A percentile compares a stretch with the other conserved stretches of the same genome.
These are phyloP conservation scores for Yarrowia phangngaensis DNA, from an alignment of 805 yeast species.

Conservation along the genomic window DNA sequence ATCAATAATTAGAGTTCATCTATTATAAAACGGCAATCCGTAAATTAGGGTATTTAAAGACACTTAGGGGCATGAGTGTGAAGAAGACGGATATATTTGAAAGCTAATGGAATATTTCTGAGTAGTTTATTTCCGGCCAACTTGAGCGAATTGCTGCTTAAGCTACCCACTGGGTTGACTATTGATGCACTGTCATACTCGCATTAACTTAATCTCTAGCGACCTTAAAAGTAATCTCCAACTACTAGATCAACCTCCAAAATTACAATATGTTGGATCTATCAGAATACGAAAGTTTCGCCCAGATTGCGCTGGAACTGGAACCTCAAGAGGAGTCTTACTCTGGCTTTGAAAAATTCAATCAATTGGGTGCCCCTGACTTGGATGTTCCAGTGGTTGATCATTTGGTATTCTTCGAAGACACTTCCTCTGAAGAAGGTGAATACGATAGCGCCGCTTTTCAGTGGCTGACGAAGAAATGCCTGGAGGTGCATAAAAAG, in stretches of 20 bases:
- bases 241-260: too few relatives aligned
- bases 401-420: slow-evolving; percentile 17
- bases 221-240: too few relatives aligned
- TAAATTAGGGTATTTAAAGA: too few relatives aligned
- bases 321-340: slow-evolving; percentile 18
- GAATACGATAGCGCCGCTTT: slow-evolving; percentile 19
- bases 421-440: slow-evolving; percentile 2
- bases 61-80: too few relatives aligned
- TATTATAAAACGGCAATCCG: too few relatives aligned
- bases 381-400: slow-evolving; percentile 24
- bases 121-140: too few relatives aligned
- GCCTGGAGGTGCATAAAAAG: slow-evolving; percentile 1
- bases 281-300: slow-evolving; percentile 8
- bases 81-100: too few relatives aligned
- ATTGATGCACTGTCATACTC: slow-evolving; percentile 11
- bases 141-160: too few relatives aligned
- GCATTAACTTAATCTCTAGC: slow-evolving; percentile 13
- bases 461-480: slow-evolving; percentile 25
- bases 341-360: slow-evolving; percentile 19
- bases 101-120: too few relatives aligned
- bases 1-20: too few relatives aligned
- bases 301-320: slow-evolving; percentile 10
- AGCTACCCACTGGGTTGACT: too few relatives aligned
- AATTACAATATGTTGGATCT: slow-evolving; percentile 14
- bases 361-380: slow-evolving; percentile 8